Conservation (phyloP, 2,329 filamentous ascomycete genomes). For the Ramularia endophylla region DNA sequence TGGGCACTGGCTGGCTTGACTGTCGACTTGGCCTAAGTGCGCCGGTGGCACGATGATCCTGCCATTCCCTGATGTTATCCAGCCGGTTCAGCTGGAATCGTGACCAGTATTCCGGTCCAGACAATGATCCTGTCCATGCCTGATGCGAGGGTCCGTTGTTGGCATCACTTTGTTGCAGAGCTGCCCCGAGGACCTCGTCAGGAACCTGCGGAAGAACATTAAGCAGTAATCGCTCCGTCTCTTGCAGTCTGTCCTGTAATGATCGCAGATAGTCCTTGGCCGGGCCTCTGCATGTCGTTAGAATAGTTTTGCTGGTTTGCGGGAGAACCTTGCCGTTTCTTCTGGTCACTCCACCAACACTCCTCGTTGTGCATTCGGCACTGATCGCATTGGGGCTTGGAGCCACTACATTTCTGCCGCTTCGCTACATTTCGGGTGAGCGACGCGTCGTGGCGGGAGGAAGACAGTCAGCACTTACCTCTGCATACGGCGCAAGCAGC, state of each 20-base stretch:
- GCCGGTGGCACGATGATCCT: conserved; percentile 7
- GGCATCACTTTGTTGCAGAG: conserved; percentile 9
- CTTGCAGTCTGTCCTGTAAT: conserved; percentile 20
- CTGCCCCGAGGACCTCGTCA: conserved; percentile 9
- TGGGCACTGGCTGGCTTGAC: too few species aligned
- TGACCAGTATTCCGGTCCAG: conserved; percentile 19
- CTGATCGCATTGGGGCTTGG: conserved; percentile 19
- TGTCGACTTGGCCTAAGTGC: not conserved
- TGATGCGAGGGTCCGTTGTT: conserved; percentile 15
- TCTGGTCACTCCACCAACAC: conserved; percentile 22
- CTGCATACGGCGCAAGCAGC: conserved; percentile 20
- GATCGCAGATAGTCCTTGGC: conserved; percentile 20
- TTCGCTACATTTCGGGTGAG: conserved; percentile 4
- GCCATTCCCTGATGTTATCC: conserved; percentile 16
- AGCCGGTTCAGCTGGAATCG: conserved; percentile 12
- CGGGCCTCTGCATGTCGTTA: conserved; percentile 12
- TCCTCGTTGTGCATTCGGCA: conserved; percentile 20
- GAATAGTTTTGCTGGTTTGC: not conserved
- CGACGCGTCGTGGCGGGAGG: too few species aligned
- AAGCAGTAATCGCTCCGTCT: conserved; percentile 16
- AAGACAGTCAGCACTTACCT: too few species aligned
- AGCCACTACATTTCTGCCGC: conserved; percentile 18
- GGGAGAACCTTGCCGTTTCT: conserved; percentile 12
- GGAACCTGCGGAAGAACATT: conserved; percentile 10
- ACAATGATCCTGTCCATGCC: conserved; percentile 15